phyloP scores from a whole-genome alignment of 306 rosid genomes.

The Begonia fuchsioides region DNA sequence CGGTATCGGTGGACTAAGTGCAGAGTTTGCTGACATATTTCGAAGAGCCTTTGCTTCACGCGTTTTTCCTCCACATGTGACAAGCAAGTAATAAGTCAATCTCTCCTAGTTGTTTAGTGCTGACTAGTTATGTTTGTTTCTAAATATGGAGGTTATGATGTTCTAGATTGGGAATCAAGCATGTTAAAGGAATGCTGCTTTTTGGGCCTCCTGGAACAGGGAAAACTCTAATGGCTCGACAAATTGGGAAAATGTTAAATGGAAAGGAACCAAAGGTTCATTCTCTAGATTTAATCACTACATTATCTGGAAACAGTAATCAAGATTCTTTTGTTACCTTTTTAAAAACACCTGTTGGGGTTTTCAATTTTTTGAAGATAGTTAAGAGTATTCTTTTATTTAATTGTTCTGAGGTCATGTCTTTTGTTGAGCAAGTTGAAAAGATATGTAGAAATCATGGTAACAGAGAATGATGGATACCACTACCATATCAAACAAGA shows the following conservation, averaged over 20 bases:
- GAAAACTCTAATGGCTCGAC: constrained; percentile 98
- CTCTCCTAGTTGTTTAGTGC: constrained; percentile 8
- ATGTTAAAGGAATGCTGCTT: constrained; percentile 95
- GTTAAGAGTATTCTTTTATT: too few relatives aligned
- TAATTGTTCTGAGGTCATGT: too few relatives aligned
- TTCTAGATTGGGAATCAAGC: constrained; percentile 90
- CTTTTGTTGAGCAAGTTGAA: too few relatives aligned
- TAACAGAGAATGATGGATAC: too few relatives aligned
- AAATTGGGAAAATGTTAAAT: constrained; percentile 90
- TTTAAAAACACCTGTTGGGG: too few relatives aligned
- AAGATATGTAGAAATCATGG: too few relatives aligned
- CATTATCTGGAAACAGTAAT: too few relatives aligned
- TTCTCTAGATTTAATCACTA: background rate
- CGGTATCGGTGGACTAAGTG: constrained; percentile 91
- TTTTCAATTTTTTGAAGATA: too few relatives aligned
- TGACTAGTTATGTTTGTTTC: constrained; percentile 15
- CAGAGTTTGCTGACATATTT: constrained; percentile 90
- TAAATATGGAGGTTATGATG: constrained; percentile 23
- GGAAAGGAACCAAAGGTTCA: constrained; percentile 96
- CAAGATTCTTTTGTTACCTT: too few relatives aligned
- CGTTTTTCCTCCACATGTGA: constrained; percentile 93
- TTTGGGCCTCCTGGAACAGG: constrained; percentile 99
- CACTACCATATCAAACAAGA: too few relatives aligned
- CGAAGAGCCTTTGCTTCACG: constrained; percentile 99
- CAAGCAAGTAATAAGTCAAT: constrained; percentile 59